A percentile compares a stretch with the other conserved stretches of the same genome.
phyloP scores from a whole-genome alignment of 2,329 filamentous ascomycete species.

The Diaporthe velutina region DNA sequence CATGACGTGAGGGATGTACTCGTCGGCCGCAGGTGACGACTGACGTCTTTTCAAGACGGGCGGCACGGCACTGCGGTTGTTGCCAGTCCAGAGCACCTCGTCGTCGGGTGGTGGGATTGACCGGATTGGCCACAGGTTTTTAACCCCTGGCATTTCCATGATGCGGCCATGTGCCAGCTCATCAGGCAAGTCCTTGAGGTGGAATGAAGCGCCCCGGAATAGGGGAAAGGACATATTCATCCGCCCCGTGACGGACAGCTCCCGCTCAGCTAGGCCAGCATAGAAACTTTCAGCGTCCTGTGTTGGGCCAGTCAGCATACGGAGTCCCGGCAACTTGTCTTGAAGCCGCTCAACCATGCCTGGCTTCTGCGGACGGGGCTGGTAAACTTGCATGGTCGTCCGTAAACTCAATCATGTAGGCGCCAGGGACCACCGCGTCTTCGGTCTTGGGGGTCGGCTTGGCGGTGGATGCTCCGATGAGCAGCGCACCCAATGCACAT shows the following conservation, averaged over 20 bases:
- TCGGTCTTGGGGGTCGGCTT: not conserved
- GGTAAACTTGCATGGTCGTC: conserved; percentile 20
- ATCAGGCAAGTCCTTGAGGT: conserved; percentile 6
- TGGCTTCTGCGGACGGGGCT: conserved; percentile 7
- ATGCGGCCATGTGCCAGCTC: not conserved
- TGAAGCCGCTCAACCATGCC: not conserved
- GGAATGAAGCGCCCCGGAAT: conserved; percentile 19
- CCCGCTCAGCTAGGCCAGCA: not conserved
- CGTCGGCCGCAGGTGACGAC: not conserved
- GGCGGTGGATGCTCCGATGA: conserved; percentile 8
- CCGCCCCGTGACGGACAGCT: conserved; percentile 8
- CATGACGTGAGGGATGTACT: conserved; percentile 3
- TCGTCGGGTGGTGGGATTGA: not conserved
- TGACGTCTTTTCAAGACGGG: not conserved
- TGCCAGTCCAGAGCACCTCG: conserved; percentile 23
- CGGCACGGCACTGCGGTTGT: not conserved
- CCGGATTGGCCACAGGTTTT: conserved; percentile 1
- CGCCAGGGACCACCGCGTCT: not conserved
- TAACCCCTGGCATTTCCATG: not conserved
- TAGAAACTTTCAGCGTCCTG: conserved; percentile 15
- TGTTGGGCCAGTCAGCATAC: not conserved
- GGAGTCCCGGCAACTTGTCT: not conserved
- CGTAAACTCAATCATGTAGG: conserved; percentile 27
- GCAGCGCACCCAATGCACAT: conserved; percentile 2
- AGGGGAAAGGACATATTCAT: conserved; percentile 12